Evolutionary conservation across 1,139 yeast species (phyloP).

Genomic region (Blastobotrys ciferrii): DNA sequence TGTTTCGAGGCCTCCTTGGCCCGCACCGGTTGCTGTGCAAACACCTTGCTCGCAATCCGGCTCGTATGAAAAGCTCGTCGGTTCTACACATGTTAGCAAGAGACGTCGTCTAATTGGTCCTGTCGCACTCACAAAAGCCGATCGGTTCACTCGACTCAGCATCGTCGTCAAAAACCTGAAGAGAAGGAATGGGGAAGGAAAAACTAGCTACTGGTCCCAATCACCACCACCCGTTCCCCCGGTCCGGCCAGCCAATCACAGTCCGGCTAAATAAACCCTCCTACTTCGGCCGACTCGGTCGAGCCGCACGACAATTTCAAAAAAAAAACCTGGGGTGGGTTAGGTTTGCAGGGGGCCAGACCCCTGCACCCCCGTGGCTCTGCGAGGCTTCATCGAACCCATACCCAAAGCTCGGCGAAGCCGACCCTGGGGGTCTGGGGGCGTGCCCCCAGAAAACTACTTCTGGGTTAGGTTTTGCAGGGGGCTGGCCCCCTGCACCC

Average conservation of each 20-base stretch:
- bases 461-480: no score
- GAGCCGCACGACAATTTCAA: not conserved
- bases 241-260: not conserved
- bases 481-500: no score
- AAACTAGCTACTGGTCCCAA: not conserved
- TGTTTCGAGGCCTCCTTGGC: conserved; percentile 42
- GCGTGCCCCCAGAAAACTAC: no score
- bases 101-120: no score
- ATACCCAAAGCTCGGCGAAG: no score
- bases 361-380: no score
- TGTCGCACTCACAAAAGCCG: conserved; percentile 29
- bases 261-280: not conserved
- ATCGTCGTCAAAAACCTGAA: conserved; percentile 16
- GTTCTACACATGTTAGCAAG: not conserved
- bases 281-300: conserved; percentile 9
- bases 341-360: no score
- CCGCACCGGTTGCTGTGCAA: conserved; percentile 30
- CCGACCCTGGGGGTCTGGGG: no score
- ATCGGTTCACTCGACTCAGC: conserved; percentile 29
- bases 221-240: no score
- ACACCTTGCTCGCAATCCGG: conserved; percentile 27
- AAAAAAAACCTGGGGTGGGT: not conserved
- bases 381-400: no score
- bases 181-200: conserved; percentile 7
- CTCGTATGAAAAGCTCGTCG: conserved; percentile 31